A percentile compares a stretch with the other conserved stretches of the same genome.
These are phyloP conservation scores for Astrothelium macrocarpum DNA, from an alignment of 495 filamentous ascomycete genomes.

Conservation along the genomic window DNA sequence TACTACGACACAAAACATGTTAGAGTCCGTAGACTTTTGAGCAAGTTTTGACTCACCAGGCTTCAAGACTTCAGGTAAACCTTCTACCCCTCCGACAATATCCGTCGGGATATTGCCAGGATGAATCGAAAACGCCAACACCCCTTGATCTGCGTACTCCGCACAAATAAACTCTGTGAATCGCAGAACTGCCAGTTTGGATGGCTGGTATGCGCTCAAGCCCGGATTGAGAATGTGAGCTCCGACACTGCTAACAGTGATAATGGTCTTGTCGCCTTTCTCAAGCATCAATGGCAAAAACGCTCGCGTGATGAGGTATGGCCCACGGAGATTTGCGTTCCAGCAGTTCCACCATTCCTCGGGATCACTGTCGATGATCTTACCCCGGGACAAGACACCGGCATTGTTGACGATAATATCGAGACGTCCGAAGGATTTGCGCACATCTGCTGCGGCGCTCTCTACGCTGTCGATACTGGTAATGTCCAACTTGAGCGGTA, in stretches of 20 bases:
- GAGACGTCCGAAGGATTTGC: conserved; percentile 30
- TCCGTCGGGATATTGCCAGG: conserved; percentile 44
- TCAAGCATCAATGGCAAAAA: conserved; percentile 38
- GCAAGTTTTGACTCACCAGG: conserved; percentile 15
- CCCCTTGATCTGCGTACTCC: conserved; percentile 39
- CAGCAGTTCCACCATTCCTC: conserved; percentile 39
- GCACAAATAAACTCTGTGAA: conserved; percentile 38
- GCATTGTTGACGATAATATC: conserved; percentile 51
- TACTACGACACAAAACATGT: conserved; percentile 13
- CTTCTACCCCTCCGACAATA: conserved; percentile 21
- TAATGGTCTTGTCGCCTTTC: conserved; percentile 34
- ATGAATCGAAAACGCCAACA: conserved; percentile 41
- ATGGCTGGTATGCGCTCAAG: conserved; percentile 35
- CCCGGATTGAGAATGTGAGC: conserved; percentile 28
- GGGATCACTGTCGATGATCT: conserved; percentile 34
- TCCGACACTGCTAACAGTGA: conserved; percentile 40
- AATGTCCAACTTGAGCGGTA: conserved; percentile 37
- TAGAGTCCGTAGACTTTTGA: not conserved
- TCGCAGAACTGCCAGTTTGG: conserved; percentile 42
- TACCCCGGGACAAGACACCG: conserved; percentile 33
- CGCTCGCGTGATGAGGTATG: conserved; percentile 35
- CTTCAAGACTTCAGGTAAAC: conserved; percentile 13
- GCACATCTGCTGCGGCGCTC: conserved; percentile 24
- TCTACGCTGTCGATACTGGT: conserved; percentile 33
- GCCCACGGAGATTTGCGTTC: conserved; percentile 40